Evolutionary conservation across 768 basidiomycete species (phyloP), one percentile per base, ranked within the genome.

Genomic region (Melanogaster broomeanus): DNA sequence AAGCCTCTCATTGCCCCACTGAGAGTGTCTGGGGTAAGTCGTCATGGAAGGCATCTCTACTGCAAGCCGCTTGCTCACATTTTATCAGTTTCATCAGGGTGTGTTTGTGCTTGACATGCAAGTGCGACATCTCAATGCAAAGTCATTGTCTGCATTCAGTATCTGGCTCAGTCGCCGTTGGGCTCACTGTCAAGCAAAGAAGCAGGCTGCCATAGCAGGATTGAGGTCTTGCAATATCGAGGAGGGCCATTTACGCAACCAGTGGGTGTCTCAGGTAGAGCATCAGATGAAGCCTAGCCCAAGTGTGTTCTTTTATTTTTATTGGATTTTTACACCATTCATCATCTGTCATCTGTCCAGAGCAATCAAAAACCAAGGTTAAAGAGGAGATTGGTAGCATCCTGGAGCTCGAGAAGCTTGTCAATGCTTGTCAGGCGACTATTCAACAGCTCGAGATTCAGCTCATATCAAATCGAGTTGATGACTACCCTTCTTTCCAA

Each of bases 31-130:
- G 58, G 59, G 40, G 66, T 66, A 46, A 42, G 61, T 49, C 12
- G 21, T 34, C 34, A 7, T 31, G n/a, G 19, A 45, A 24, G 21
- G 21, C 7, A 45, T n/a, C 0, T 4, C 21, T 27, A 61, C 61
- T 64, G 54, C 44, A 58, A 68, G 28, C 55, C 61, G n/a, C 57
- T 61, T 4, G 49, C 67, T 5, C 64, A 57, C 38, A 5, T 31
- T 45, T 28, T 19, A 45, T 31, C 24, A 25, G 0, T 48, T 65
- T 7, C 63, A 57, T 62, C 42, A n/a, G 18, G 22, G 30, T 18
- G 43, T 56, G 3, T n/a, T n/a, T n/a, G n/a, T n/a, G n/a, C n/a
- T n/a, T n/a, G n/a, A n/a, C n/a, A n/a, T n/a, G 41, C n/a, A n/a
- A n/a, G n/a, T n/a, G n/a, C n/a, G n/a, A n/a, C n/a, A n/a, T n/a